Evolutionary conservation across 768 basidiomycete species (phyloP).

Genomic region (Mycena galopus): DNA sequence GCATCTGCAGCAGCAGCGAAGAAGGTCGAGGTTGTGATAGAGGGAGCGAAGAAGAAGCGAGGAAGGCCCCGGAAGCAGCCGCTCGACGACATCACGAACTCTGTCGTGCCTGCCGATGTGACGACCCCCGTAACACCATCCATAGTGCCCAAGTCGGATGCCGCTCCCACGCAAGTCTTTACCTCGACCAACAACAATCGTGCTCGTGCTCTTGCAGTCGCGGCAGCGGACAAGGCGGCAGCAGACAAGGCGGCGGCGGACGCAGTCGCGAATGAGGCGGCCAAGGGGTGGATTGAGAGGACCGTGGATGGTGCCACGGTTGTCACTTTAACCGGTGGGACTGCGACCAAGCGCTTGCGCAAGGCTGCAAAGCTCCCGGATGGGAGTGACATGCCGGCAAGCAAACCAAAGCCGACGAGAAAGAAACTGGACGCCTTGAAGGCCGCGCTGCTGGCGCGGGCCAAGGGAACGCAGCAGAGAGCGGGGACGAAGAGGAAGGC

Average conservation of each 20-base stretch:
- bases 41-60: background rate
- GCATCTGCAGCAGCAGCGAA: background rate
- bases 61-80: background rate
- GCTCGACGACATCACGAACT: background rate
- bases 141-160: background rate
- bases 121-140: no score
- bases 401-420: background rate
- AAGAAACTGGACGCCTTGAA: background rate
- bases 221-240: background rate
- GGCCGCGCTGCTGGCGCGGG: background rate
- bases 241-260: background rate
- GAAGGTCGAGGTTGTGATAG: background rate
- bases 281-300: background rate
- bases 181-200: background rate
- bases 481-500: background rate
- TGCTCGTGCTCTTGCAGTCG: background rate
- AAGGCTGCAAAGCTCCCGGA: background rate
- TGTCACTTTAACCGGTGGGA: no score
- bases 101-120: background rate
- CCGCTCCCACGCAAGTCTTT: background rate
- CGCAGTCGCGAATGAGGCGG: background rate
- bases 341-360: background rate
- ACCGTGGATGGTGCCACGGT: background rate
- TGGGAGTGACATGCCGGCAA: background rate
- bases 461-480: background rate